Evolutionary conservation across 1,284 basidiomycete species (phyloP), one percentile per base, ranked within the genome.

Genomic region (Rhizoctonia solani): DNA sequence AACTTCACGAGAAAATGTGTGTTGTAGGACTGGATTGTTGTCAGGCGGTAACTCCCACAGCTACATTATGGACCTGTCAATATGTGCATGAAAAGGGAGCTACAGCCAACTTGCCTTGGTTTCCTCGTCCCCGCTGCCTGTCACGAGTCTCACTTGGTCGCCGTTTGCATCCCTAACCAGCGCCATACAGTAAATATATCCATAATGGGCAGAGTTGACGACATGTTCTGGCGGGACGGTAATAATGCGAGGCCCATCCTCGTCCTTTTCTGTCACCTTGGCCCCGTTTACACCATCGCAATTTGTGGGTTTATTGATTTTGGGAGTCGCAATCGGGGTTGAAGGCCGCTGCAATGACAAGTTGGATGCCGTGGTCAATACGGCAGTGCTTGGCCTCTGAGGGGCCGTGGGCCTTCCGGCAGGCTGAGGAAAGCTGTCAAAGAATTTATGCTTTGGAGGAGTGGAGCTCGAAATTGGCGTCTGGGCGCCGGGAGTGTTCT

Each of bases 131-230:
- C 95, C 95, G 69, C 91, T 89, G 13, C 93, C 93, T 3, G 92
- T 93, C 8, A 90, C 83, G 13, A 95, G 82, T 71, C 87, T 84
- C 9, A 82, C 77, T 21, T 74, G 76, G 5, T 78, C 79, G 23
- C 81, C 79, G 8, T 8, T 16, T 1, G 74, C 71, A 42, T 73
- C 74, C 30, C 27, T 23, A 11, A 89, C 74, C 37, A 89, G 78
- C 0, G 85, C 79, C 81, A 98, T 87, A 71, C 90, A 93, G 75
- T 98, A 98, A 14, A 98, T 84, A 75, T 98, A 98, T 9, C 95
- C 95, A 76, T 87, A 94, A 76, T 98, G 95, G 1, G 95, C 95
- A 1, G 91, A 90, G 71, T 91, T 87, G 34, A 93, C 81, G 19
- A 92, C 87, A 71, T 90, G 89, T 59, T 80, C 80, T 11, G 84